Percentiles rank a stretch among this genome's conserved stretches.
Evolutionary conservation across 305 asterid genomes (phyloP).

Genomic region (Withania somnifera): DNA sequence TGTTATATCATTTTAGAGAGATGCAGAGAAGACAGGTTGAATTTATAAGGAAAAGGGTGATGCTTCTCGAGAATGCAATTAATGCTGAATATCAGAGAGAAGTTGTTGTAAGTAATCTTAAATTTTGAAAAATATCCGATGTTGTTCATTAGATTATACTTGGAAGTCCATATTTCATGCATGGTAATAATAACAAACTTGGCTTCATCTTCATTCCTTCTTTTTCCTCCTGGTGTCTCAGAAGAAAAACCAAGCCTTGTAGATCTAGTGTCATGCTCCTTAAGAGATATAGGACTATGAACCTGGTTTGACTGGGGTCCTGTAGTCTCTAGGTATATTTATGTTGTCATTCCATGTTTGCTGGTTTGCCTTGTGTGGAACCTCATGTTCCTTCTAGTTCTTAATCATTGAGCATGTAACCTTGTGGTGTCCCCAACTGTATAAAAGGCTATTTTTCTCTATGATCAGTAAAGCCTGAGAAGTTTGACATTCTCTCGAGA

Average conservation of each 20-base stretch:
- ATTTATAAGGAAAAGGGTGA: conserved; percentile 85
- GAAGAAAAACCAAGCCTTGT: background rate
- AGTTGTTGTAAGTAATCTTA: conserved; percentile 48
- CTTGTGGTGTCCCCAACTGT: background rate
- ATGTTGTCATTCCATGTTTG: background rate
- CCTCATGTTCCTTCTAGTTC: background rate
- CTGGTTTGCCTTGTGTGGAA: background rate
- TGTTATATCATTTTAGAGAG: conserved; percentile 64
- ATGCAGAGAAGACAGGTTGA: conserved; percentile 96
- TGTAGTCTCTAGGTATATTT: background rate
- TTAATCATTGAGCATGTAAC: background rate
- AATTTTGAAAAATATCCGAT: background rate
- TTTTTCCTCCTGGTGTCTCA: background rate
- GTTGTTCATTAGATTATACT: background rate
- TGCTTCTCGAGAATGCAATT: conserved; percentile 82
- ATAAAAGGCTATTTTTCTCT: background rate
- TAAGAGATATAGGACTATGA: background rate
- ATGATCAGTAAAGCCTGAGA: background rate
- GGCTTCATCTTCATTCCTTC: background rate
- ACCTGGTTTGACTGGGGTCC: background rate
- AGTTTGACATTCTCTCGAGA: background rate
- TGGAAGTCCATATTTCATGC: background rate
- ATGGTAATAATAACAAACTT: background rate
- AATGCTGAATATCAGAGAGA: conserved; percentile 59
- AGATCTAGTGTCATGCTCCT: background rate